phyloP scores from a whole-genome alignment of 495 filamentous ascomycete genomes.

The Penicillium taxi region DNA sequence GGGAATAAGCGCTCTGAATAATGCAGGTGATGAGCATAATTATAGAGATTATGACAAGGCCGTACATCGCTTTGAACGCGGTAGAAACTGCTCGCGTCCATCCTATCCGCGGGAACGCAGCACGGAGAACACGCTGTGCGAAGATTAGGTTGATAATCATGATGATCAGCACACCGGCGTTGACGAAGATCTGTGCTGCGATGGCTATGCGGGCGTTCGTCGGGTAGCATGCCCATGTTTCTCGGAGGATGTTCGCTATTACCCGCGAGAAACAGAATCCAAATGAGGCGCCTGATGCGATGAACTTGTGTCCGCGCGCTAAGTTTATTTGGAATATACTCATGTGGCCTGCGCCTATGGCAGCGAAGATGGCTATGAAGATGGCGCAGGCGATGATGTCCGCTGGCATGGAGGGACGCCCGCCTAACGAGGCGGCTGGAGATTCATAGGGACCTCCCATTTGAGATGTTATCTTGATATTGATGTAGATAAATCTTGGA shows the following conservation, averaged over 20 bases:
- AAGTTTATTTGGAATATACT: conserved; percentile 55
- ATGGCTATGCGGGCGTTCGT: conserved; percentile 52
- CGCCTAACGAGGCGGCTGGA: conserved; percentile 48
- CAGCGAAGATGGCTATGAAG: conserved; percentile 57
- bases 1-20: conserved; percentile 60
- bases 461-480: too few relatives aligned
- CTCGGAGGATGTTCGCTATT: conserved; percentile 56
- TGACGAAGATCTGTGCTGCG: conserved; percentile 64
- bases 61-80: conserved; percentile 51
- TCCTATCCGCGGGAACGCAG: conserved; percentile 61
- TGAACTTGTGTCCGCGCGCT: conserved; percentile 55
- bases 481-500: too few relatives aligned
- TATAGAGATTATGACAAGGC: conserved; percentile 52
- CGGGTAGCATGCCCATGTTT: conserved; percentile 35
- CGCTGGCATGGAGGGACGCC: conserved; percentile 42
- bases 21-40: conserved; percentile 61
- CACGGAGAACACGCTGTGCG: conserved; percentile 67
- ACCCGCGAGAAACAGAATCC: conserved; percentile 74
- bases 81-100: conserved; percentile 47
- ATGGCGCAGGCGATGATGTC: conserved; percentile 60
- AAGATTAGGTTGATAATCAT: conserved; percentile 77
- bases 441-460: conserved; percentile 37
- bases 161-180: conserved; percentile 68
- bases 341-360: conserved; percentile 54
- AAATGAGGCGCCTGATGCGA: conserved; percentile 59